Base-by-base conservation (phyloP, 1,284 basidiomycete species). In the Volvariella volvacea region DNA sequence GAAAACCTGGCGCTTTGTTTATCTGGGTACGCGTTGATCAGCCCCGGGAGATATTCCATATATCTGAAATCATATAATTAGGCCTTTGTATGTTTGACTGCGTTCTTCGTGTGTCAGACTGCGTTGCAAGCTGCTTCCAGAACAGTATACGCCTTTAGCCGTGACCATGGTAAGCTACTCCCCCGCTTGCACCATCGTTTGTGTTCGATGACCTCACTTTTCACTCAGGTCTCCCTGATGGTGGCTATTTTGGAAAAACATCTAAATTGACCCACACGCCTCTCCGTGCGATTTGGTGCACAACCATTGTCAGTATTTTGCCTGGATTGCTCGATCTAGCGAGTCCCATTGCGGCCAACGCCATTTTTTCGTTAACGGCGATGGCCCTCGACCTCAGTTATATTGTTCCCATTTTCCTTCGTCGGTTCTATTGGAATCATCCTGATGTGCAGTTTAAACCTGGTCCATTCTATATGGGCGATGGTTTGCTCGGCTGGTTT, bases 91-190 rank as follows among this genome's bases (percentile, higher is more conserved):
- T 89, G 87, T 62, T 57, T 86, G 48, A 88, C 85, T 16, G 89
- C 80, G 1, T 90, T 89, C 67, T 91, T 89, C 62, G 88, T 92
- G 39, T 78, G 83, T 32, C 88, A 91, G 61, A 79, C 81, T 2
- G 73, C 86, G 19, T 71, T 92, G 3, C 93, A 96, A 63, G 92
- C 92, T 8, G 83, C 82, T 46, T 91, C 91, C 3, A 78, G 92
- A 40, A 88, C 90, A 0, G 71, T 94, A 36, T 95, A 91, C 56
- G 93, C 93, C 3, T 91, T 97, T 68, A 88, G 85, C 57, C 86
- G 91, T 46, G 91, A 93, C 58, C 76, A 78, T 44, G 83, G 80
- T 75, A 50, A 44, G 66, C 22, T 19, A 32, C 15, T 22, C 14
- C 34, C 22, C n/a, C 19, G 43, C 22, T 28, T 20, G 21, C 3